Conservation (phyloP, 305 asterid species). For the Plantago coronopus region DNA sequence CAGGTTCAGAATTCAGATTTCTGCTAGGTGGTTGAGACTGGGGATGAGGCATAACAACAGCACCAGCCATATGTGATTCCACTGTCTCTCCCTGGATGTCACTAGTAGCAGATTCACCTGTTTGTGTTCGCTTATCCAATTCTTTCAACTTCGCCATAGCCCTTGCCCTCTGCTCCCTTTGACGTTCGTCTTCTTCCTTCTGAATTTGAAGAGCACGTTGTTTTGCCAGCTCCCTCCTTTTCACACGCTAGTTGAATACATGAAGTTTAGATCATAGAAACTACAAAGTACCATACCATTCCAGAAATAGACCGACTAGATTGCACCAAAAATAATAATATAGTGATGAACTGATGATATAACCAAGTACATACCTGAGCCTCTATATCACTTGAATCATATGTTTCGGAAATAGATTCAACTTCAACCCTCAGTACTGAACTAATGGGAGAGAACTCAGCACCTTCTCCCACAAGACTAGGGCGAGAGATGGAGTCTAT, state of each 20-base stretch:
- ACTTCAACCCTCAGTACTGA: constrained; percentile 37
- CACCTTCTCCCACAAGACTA: constrained; percentile 40
- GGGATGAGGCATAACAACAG: constrained; percentile 31
- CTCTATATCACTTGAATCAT: constrained; percentile 61
- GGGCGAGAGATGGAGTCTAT: constrained; percentile 31
- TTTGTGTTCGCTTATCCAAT: constrained; percentile 67
- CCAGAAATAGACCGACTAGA: constrained; percentile 3
- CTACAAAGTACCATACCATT: constrained; percentile 11
- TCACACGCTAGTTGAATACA: constrained; percentile 54
- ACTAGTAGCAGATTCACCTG: constrained; percentile 37
- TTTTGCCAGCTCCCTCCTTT: constrained; percentile 70
- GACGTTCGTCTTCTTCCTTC: constrained; percentile 85
- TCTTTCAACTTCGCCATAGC: constrained; percentile 94
- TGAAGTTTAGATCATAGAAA: constrained; percentile 27
- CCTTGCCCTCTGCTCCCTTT: constrained; percentile 84
- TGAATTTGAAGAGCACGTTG: constrained; percentile 71
- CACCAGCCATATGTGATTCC: constrained; percentile 31
- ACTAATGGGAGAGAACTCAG: constrained; percentile 31
- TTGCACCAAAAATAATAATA: too few relatives aligned
- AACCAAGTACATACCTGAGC: constrained; percentile 49
- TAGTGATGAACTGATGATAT: too few relatives aligned
- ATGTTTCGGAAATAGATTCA: constrained; percentile 42
- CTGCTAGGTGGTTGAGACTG: constrained; percentile 33
- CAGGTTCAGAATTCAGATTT: constrained; percentile 30
- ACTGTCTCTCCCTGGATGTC: constrained; percentile 29